Percentiles rank a stretch among this genome's conserved stretches.
Conservation (phyloP, 305 asterid genomes). For the Striga hermonthica region DNA sequence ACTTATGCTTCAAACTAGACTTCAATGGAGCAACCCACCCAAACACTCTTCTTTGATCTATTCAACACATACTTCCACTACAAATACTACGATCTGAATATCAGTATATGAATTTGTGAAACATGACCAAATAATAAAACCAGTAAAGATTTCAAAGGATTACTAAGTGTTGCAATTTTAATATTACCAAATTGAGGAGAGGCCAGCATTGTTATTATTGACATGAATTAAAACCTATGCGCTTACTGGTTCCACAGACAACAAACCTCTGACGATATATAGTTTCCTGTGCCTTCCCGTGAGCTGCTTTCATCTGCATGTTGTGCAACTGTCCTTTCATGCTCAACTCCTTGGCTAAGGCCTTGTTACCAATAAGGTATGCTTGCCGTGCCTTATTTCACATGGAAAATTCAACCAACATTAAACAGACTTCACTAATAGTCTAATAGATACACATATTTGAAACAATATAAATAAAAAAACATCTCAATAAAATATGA, state of each 20-base stretch:
- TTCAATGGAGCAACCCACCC: too few species aligned
- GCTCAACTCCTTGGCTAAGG: slow-evolving; percentile 93
- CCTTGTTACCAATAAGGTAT: slow-evolving; percentile 81
- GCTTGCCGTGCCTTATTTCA: slow-evolving; percentile 90
- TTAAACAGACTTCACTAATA: neutral
- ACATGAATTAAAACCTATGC: neutral
- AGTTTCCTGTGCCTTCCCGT: slow-evolving; percentile 87
- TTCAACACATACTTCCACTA: too few species aligned
- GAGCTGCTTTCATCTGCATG: slow-evolving; percentile 95
- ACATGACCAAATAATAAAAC: too few species aligned
- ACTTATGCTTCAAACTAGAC: too few species aligned
- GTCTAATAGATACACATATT: too few species aligned
- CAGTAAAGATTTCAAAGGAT: too few species aligned
- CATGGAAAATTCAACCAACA: slow-evolving; percentile 31
- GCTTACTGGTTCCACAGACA: slow-evolving; percentile 30
- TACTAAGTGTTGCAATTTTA: neutral
- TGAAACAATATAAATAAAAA: too few species aligned
- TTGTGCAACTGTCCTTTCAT: slow-evolving; percentile 87
- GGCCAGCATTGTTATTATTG: neutral
- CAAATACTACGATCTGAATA: too few species aligned
- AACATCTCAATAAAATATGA: too few species aligned
- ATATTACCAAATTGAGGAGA: neutral
- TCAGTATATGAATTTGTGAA: too few species aligned
- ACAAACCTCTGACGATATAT: slow-evolving; percentile 80
- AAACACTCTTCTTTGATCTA: too few species aligned